Base-by-base conservation (phyloP, 2,329 filamentous ascomycete genomes). In the Calonectria fujianensis region DNA sequence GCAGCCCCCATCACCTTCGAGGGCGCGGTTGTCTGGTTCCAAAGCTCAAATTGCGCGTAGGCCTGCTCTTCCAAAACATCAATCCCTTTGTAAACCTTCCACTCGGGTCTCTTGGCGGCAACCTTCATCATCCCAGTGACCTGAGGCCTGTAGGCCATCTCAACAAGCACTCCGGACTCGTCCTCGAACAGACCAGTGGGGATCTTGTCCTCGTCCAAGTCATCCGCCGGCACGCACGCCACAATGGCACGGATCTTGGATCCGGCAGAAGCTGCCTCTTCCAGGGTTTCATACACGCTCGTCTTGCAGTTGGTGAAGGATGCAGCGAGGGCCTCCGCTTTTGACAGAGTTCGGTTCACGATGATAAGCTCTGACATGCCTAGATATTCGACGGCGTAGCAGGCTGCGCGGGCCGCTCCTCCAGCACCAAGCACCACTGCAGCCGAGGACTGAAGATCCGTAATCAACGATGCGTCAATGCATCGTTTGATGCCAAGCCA, bases 41-140 rank as follows among this genome's bases (percentile, higher is more conserved):
- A 75, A 10, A 73, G 63, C 31, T 74, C 70, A 27, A 73, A 75
- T 41, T 75, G 74, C n/a, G 31, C 74, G 48, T 74, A 75, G 4
- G 71, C 74, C 63, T 75, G 74, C 27, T 70, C 67, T n/a, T 73
- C 70, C 48, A 75, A 52, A 16, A 75, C 71, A 37, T 75, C 71
- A 18, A 75, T 57, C 5, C 73, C 73, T 14, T 16, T 45, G 51
- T 65, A 73, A 8, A 73, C 16, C 27, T 61, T 67, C 73, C 73
- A 75, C 10, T 51, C 59, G 3, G 66, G 27, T 14, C 61, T 27
- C 20, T 45, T 27, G 14, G 27, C 35, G 2, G 73, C 73, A 14
- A 63, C 59, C 51, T 72, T 67, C 70, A 75, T 73, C 66, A 75
- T 52, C 4, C 70, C 70, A 11, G 73, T 75, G 2, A 73, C 70